A percentile compares a stretch with the other conserved stretches of the same genome.
phyloP scores from a whole-genome alignment of 2,329 filamentous ascomycete species.

The Claviceps sorghi region DNA sequence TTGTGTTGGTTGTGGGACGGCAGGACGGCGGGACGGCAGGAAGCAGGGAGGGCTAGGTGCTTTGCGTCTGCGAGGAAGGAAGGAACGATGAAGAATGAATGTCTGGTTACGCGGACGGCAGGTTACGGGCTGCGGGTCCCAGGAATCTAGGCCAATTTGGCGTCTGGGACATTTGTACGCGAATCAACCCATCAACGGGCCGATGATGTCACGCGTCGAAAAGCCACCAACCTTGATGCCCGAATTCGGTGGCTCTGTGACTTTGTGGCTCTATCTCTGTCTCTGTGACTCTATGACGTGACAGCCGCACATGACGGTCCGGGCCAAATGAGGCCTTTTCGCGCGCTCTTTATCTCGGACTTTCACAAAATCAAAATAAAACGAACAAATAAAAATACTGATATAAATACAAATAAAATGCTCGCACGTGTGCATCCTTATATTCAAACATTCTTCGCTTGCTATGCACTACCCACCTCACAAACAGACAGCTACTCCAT shows the following conservation, averaged over 20 bases:
- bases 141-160: too few species aligned
- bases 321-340: not conserved
- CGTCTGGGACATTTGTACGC: too few species aligned
- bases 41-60: not conserved
- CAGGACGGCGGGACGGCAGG: too few species aligned
- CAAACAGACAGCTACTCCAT: not conserved
- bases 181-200: not conserved
- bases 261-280: too few species aligned
- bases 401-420: too few species aligned
- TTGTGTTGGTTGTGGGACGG: not conserved
- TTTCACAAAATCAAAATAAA: not conserved
- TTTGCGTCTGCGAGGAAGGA: too few species aligned
- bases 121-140: not conserved
- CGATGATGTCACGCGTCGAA: slow-evolving; percentile 1
- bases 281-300: not conserved
- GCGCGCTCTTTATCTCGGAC: not conserved
- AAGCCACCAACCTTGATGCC: not conserved
- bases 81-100: too few species aligned
- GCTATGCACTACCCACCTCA: slow-evolving; percentile 1
- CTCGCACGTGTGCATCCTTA: not conserved
- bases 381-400: too few species aligned
- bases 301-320: not conserved
- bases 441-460: not conserved
- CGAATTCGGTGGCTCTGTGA: too few species aligned
- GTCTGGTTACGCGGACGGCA: not conserved